These are phyloP conservation scores for Musa troglodytarum DNA, from an alignment of 176 grass and related monocot species.

Conservation along the genomic window DNA sequence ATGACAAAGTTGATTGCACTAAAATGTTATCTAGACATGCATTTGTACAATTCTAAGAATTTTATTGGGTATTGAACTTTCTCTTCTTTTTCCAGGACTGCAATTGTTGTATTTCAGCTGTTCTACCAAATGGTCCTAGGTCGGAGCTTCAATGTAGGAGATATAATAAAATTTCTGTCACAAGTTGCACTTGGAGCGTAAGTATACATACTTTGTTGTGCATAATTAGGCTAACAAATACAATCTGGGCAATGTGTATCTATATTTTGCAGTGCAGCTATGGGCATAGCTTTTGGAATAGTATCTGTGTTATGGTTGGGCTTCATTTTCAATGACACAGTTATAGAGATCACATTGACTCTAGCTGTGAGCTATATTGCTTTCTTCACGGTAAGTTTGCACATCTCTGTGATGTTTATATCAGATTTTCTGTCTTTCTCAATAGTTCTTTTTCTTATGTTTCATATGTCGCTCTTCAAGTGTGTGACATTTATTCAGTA, in stretches of 20 bases:
- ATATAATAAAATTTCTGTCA: constrained; percentile 78
- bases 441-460: not conserved
- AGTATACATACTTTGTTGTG: constrained; percentile 19
- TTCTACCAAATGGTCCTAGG: constrained; percentile 90
- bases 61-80: constrained; percentile 2
- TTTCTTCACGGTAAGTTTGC: constrained; percentile 80
- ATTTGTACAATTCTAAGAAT: not conserved
- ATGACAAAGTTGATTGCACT: not conserved
- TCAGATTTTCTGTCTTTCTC: not conserved
- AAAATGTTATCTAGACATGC: not conserved
- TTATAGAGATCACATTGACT: constrained; percentile 92
- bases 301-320: constrained; percentile 84
- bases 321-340: constrained; percentile 91
- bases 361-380: constrained; percentile 96
- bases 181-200: constrained; percentile 95
- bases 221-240: not conserved
- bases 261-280: constrained; percentile 57
- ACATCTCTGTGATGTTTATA: not conserved
- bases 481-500: not conserved
- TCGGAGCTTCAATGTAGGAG: constrained; percentile 51
- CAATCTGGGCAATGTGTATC: not conserved
- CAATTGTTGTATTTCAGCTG: constrained; percentile 92
- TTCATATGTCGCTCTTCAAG: not conserved
- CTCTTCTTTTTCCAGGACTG: constrained; percentile 64
- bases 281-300: constrained; percentile 87